Percentiles rank a stretch among this genome's conserved stretches.
phyloP scores from a whole-genome alignment of 164 flowering plant genomes.

The Saururus chinensis region DNA sequence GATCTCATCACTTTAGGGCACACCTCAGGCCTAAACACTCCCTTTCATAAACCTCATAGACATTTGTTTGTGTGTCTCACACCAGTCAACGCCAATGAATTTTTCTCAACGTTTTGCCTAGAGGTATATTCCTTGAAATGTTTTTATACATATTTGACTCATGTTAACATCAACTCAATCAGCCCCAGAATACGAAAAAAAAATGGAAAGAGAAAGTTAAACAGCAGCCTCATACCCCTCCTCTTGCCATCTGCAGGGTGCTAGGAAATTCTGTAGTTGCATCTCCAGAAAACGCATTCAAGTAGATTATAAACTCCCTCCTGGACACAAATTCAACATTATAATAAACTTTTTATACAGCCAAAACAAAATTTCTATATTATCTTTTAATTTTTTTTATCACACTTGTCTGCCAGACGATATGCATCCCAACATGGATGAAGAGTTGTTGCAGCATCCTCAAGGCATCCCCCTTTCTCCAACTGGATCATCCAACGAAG shows the following conservation, averaged over 20 bases:
- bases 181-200: background rate
- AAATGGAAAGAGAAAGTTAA: too few relatives aligned
- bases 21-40: too few relatives aligned
- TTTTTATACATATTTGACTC: too few relatives aligned
- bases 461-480: conserved; percentile 61
- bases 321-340: conserved; percentile 23
- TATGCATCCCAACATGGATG: conserved; percentile 99
- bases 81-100: too few relatives aligned
- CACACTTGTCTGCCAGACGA: conserved; percentile 67
- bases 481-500: conserved; percentile 81
- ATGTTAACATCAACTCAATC: too few relatives aligned
- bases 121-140: too few relatives aligned
- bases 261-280: conserved; percentile 92
- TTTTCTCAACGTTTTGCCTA: too few relatives aligned
- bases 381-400: background rate
- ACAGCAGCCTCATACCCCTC: conserved; percentile 65
- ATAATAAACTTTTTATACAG: background rate
- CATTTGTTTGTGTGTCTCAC: too few relatives aligned
- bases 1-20: too few relatives aligned
- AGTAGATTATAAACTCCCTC: conserved; percentile 66
- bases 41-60: too few relatives aligned
- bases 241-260: conserved; percentile 93
- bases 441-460: conserved; percentile 69
- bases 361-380: background rate
- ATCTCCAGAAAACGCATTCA: conserved; percentile 92